These are phyloP conservation scores for Amanita fuliginea DNA, from an alignment of 768 basidiomycete genomes.

Conservation along the genomic window DNA sequence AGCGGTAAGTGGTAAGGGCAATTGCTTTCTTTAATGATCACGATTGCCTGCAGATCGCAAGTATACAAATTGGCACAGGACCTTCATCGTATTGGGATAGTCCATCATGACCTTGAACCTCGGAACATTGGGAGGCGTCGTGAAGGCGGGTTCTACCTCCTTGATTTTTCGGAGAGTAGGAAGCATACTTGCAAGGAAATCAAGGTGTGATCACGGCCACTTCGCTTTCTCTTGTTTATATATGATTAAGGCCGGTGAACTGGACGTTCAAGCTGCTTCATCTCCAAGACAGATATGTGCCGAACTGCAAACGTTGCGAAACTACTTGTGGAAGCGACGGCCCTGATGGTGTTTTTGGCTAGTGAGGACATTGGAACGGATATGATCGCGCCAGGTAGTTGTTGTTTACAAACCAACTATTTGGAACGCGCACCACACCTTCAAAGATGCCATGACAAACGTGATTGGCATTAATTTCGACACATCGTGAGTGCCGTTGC, in stretches of 20 bases:
- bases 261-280: constrained; percentile 7
- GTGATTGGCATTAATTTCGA: too few relatives aligned
- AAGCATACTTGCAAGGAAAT: constrained; percentile 9
- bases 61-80: constrained; percentile 11
- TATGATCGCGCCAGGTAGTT: too few relatives aligned
- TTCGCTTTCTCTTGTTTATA: constrained; percentile 4
- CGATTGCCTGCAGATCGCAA: constrained; percentile 12
- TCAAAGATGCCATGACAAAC: too few relatives aligned
- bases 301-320: constrained; percentile 10
- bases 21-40: constrained; percentile 10
- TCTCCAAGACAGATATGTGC: constrained; percentile 9
- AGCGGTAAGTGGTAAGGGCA: constrained; percentile 11
- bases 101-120: constrained; percentile 12
- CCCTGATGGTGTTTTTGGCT: too few relatives aligned
- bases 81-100: constrained; percentile 13
- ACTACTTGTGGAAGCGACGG: too few relatives aligned
- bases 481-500: too few relatives aligned
- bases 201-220: constrained; percentile 4
- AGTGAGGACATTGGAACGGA: too few relatives aligned
- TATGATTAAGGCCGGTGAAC: too few relatives aligned
- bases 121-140: constrained; percentile 10
- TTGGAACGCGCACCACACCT: too few relatives aligned
- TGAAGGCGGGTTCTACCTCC: constrained; percentile 11
- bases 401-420: too few relatives aligned
- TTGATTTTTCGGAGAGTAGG: constrained; percentile 12